Conservation (phyloP, 2,329 filamentous ascomycete species). For the Cercospora nicotianae region DNA sequence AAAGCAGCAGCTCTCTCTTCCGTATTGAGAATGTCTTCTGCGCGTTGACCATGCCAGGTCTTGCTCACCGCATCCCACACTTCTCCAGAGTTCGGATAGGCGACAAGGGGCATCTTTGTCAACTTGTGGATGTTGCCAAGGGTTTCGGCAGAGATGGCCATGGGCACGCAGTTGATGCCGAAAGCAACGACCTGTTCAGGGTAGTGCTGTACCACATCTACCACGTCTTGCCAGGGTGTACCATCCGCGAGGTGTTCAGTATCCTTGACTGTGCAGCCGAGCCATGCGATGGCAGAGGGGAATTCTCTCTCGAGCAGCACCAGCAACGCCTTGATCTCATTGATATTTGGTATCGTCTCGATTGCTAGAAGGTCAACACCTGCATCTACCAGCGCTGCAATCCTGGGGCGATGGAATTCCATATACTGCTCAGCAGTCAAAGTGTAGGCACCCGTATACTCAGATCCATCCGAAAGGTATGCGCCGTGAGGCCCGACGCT, state of each 20-base stretch:
- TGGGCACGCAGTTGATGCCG: slow-evolving; percentile 49
- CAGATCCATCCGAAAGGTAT: slow-evolving; percentile 48
- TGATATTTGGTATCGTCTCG: slow-evolving; percentile 48
- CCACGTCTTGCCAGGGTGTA: slow-evolving; percentile 40
- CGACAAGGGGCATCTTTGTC: slow-evolving; percentile 38
- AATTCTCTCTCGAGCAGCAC: slow-evolving; percentile 44
- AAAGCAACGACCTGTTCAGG: slow-evolving; percentile 43
- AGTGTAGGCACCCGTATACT: slow-evolving; percentile 49
- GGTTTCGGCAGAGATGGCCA: slow-evolving; percentile 39
- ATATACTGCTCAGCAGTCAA: slow-evolving; percentile 37
- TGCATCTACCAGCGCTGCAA: slow-evolving; percentile 44
- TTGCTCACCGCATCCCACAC: slow-evolving; percentile 46
- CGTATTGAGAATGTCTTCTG: slow-evolving; percentile 32
- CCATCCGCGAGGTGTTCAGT: slow-evolving; percentile 45
- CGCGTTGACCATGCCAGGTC: slow-evolving; percentile 34
- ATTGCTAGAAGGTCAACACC: slow-evolving; percentile 48
- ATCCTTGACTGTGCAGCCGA: slow-evolving; percentile 46
- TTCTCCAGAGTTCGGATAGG: slow-evolving; percentile 52
- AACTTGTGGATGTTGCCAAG: slow-evolving; percentile 36
- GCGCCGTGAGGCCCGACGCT: slow-evolving; percentile 52
- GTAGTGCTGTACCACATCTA: slow-evolving; percentile 34
- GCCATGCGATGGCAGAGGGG: slow-evolving; percentile 41
- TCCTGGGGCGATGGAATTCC: slow-evolving; percentile 47
- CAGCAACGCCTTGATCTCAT: slow-evolving; percentile 44
- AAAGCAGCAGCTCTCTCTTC: slow-evolving; percentile 27